phyloP scores from a whole-genome alignment of 768 basidiomycete genomes.

The Strobilomyces dryophilus region DNA sequence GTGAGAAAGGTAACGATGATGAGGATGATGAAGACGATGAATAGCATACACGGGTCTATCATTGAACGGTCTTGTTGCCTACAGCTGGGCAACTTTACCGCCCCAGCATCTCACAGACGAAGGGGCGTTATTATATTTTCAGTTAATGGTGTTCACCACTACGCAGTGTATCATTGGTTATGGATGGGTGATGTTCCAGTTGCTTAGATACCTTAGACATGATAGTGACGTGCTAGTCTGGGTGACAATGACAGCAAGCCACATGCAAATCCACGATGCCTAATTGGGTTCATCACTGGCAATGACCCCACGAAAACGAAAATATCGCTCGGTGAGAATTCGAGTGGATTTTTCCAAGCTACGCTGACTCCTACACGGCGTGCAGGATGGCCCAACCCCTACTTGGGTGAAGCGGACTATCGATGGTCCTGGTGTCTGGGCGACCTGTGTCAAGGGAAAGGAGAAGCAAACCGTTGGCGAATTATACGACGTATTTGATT shows the following conservation, averaged over 20 bases:
- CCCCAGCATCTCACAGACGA: slow-evolving; percentile 1
- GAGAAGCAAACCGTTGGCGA: slow-evolving; percentile 77
- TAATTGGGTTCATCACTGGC: background rate
- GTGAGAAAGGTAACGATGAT: slow-evolving; percentile 47
- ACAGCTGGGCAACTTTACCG: background rate
- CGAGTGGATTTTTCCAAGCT: background rate
- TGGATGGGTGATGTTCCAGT: slow-evolving; percentile 3
- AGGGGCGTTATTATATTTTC: slow-evolving; percentile 24
- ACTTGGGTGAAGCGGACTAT: slow-evolving; percentile 62
- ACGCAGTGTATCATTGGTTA: slow-evolving; percentile 3
- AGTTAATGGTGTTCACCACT: slow-evolving; percentile 19
- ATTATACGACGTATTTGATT: slow-evolving; percentile 73
- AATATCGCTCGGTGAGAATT: slow-evolving; percentile 46
- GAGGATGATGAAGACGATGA: slow-evolving; percentile 49
- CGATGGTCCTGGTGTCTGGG: slow-evolving; percentile 85
- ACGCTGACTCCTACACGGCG: slow-evolving; percentile 1
- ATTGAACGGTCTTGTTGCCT: background rate
- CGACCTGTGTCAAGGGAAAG: slow-evolving; percentile 80
- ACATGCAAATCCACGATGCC: background rate
- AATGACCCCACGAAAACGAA: slow-evolving; percentile 39
- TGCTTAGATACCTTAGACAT: slow-evolving; percentile 18
- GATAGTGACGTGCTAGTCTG: background rate
- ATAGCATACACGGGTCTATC: slow-evolving; percentile 5
- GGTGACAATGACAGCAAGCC: background rate
- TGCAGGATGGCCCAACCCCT: slow-evolving; percentile 57